phyloP scores from a whole-genome alignment of 1,139 yeast species.

The Debaryomyces subglobosus region DNA sequence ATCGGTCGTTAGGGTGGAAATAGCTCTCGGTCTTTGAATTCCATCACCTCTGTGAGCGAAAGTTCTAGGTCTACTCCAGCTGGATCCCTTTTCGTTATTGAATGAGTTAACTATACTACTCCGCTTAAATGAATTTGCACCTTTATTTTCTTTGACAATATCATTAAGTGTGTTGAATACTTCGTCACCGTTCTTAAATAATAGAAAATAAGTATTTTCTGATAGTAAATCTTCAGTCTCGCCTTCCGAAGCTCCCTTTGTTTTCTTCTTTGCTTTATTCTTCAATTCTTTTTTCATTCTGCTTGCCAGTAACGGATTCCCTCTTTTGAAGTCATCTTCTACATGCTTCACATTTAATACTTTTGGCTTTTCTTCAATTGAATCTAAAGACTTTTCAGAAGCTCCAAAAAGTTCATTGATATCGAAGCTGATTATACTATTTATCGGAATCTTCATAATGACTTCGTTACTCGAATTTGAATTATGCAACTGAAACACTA shows the following conservation, averaged over 20 bases:
- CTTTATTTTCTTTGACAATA: constrained; percentile 20
- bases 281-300: constrained; percentile 11
- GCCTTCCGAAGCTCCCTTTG: constrained; percentile 35
- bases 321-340: constrained; percentile 13
- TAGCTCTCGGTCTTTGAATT: constrained; percentile 11
- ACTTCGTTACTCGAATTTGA: constrained; percentile 74
- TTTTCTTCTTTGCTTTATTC: constrained; percentile 16
- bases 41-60: background rate
- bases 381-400: constrained; percentile 12
- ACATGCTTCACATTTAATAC: constrained; percentile 27
- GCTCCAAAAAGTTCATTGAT: constrained; percentile 27
- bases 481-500: constrained; percentile 64
- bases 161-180: constrained; percentile 28
- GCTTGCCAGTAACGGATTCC: background rate
- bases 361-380: constrained; percentile 23
- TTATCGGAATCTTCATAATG: constrained; percentile 73
- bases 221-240: constrained; percentile 62
- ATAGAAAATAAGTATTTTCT: constrained; percentile 47
- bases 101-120: background rate
- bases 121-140: background rate
- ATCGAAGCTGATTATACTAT: constrained; percentile 64
- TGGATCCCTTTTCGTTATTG: background rate
- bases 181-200: constrained; percentile 47
- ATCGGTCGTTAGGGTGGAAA: constrained; percentile 20
- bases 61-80: background rate